phyloP scores from a whole-genome alignment of 805 yeast genomes.

The Sugiyamaella valdiviana region DNA sequence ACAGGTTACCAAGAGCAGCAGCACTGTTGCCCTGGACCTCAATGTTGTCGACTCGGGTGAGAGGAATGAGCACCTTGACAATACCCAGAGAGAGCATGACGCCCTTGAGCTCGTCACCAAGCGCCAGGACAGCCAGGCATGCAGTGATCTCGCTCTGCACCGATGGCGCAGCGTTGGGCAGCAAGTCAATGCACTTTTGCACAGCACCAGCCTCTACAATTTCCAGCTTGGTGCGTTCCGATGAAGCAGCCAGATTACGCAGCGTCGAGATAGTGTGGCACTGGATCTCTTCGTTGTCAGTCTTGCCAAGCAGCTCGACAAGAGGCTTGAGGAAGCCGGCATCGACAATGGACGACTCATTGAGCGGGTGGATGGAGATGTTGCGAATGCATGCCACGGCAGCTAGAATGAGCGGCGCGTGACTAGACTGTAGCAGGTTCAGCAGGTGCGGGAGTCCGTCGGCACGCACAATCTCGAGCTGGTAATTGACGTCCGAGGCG shows the following conservation, averaged over 20 bases:
- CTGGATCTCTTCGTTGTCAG: conserved; percentile 91
- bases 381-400: conserved; percentile 98
- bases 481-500: conserved; percentile 94
- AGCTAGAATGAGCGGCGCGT: conserved; percentile 87
- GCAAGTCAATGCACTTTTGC: conserved; percentile 82
- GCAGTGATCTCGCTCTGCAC: conserved; percentile 97
- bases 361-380: conserved; percentile 91
- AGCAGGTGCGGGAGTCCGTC: conserved; percentile 94
- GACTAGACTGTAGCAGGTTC: conserved; percentile 79
- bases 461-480: conserved; percentile 89
- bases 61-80: conserved; percentile 81
- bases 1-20: conserved; percentile 93
- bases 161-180: conserved; percentile 75
- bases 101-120: conserved; percentile 89
- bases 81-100: conserved; percentile 78
- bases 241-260: conserved; percentile 91
- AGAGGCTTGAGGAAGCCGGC: conserved; percentile 94
- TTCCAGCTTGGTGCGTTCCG: conserved; percentile 87
- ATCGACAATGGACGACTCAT: conserved; percentile 91
- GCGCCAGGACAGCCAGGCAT: conserved; percentile 91
- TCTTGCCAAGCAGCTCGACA: conserved; percentile 66
- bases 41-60: conserved; percentile 78
- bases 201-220: conserved; percentile 94
- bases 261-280: conserved; percentile 97
- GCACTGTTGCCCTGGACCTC: conserved; percentile 99